These are phyloP conservation scores for Aspergillus awamori DNA, from an alignment of 2,329 filamentous ascomycete species.

Conservation along the genomic window DNA sequence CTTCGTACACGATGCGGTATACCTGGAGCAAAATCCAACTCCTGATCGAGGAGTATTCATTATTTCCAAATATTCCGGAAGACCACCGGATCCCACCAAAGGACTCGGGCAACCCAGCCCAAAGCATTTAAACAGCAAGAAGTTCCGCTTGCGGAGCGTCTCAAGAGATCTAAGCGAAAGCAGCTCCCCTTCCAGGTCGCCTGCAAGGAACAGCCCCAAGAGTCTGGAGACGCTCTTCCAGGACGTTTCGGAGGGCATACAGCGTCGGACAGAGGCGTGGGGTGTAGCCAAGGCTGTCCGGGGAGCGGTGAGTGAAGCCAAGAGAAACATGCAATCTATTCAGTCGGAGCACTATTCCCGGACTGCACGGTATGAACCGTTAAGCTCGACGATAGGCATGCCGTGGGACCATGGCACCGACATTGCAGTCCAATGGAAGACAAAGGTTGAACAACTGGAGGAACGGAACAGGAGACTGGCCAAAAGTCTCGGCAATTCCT, in stretches of 20 bases:
- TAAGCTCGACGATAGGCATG: conserved; percentile 19
- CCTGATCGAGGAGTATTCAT: conserved; percentile 47
- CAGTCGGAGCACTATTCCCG: conserved; percentile 43
- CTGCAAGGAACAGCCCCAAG: conserved; percentile 42
- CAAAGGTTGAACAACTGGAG: conserved; percentile 40
- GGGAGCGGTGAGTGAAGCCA: conserved; percentile 51
- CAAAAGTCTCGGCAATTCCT: conserved; percentile 43
- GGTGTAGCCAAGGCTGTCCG: conserved; percentile 53
- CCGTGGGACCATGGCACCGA: conserved; percentile 19
- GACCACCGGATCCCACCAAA: conserved; percentile 41
- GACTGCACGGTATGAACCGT: conserved; percentile 21
- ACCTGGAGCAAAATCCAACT: conserved; percentile 49
- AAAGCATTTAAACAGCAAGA: conserved; percentile 23
- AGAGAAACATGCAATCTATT: conserved; percentile 51
- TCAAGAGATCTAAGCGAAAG: conserved; percentile 32
- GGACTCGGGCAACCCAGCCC: conserved; percentile 24
- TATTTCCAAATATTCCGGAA: conserved; percentile 52
- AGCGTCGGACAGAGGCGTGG: conserved; percentile 53
- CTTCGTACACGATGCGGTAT: conserved; percentile 81
- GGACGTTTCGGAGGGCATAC: conserved; percentile 52
- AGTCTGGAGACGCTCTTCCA: conserved; percentile 51
- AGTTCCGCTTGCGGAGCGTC: conserved; percentile 32
- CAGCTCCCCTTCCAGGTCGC: conserved; percentile 40
- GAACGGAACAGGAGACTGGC: conserved; percentile 47
- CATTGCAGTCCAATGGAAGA: conserved; percentile 31